Conservation (phyloP, 1,139 yeast genomes). For the Citeromyces siamensis region DNA sequence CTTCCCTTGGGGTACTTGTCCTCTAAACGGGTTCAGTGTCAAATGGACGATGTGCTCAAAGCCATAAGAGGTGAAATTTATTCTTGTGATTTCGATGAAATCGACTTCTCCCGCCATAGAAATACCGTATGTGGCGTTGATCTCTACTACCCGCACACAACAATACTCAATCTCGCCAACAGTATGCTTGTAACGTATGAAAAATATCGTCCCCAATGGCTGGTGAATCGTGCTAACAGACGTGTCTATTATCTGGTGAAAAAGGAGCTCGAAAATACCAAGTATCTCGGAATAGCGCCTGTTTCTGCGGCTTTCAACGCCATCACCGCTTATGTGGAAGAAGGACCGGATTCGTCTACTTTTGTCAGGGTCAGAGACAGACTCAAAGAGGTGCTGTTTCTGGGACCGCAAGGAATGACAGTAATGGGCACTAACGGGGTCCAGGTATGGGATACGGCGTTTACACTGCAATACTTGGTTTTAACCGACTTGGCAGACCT, state of each 20-base stretch:
- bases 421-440: conserved; percentile 97
- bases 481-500: conserved; percentile 68
- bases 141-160: conserved; percentile 85
- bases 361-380: conserved; percentile 46
- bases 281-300: conserved; percentile 83
- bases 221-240: conserved; percentile 38
- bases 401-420: conserved; percentile 85
- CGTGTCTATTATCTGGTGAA: conserved; percentile 50
- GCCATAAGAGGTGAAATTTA: conserved; percentile 73
- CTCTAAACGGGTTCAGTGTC: conserved; percentile 41
- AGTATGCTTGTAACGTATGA: conserved; percentile 51
- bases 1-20: conserved; percentile 78
- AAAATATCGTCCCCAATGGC: conserved; percentile 64
- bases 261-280: conserved; percentile 73
- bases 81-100: conserved; percentile 44
- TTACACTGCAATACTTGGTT: conserved; percentile 74
- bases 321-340: conserved; percentile 51
- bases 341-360: conserved; percentile 55
- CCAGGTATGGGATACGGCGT: conserved; percentile 95
- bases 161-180: conserved; percentile 53
- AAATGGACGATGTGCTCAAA: conserved; percentile 48
- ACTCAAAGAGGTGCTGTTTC: conserved; percentile 68
- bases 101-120: conserved; percentile 60
- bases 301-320: conserved; percentile 81
- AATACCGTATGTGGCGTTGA: conserved; percentile 89